Evolutionary conservation across 495 filamentous ascomycete genomes (phyloP).

Genomic region (Niebla homalea): DNA sequence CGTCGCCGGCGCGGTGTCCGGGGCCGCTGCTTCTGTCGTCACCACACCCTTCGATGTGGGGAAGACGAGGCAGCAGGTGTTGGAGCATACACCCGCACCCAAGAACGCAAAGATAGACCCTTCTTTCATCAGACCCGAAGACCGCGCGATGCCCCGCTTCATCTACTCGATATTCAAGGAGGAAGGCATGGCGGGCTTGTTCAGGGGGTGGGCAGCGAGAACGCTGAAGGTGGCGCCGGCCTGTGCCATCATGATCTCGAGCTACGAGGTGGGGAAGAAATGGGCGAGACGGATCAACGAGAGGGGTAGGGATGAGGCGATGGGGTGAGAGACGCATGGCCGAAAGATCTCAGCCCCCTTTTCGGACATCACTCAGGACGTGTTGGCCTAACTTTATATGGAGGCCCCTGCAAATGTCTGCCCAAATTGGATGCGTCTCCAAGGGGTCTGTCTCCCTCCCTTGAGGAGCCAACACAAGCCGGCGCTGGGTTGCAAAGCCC

Average conservation of each 20-base stretch:
- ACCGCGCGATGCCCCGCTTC: conserved; percentile 60
- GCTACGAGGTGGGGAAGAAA: conserved; percentile 89
- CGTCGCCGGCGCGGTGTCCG: conserved; percentile 67
- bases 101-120: conserved; percentile 11
- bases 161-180: conserved; percentile 76
- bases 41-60: conserved; percentile 97
- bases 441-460: too few relatives aligned
- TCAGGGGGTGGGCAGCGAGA: conserved; percentile 78
- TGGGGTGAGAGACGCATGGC: neutral
- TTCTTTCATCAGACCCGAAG: conserved; percentile 45
- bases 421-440: too few relatives aligned
- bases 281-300: conserved; percentile 72
- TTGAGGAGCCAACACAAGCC: too few relatives aligned
- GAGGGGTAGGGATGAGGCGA: conserved; percentile 17
- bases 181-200: conserved; percentile 70
- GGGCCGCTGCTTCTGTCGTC: conserved; percentile 72
- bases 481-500: too few relatives aligned
- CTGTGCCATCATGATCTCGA: conserved; percentile 99
- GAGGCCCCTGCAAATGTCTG: too few relatives aligned
- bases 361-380: too few relatives aligned
- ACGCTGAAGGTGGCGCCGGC: conserved; percentile 92
- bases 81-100: conserved; percentile 30
- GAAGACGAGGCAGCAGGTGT: conserved; percentile 86
- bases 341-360: too few relatives aligned
- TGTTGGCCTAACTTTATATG: too few relatives aligned